Evolutionary conservation across 768 basidiomycete genomes (phyloP).

Genomic region (Leccinum barrowsii): DNA sequence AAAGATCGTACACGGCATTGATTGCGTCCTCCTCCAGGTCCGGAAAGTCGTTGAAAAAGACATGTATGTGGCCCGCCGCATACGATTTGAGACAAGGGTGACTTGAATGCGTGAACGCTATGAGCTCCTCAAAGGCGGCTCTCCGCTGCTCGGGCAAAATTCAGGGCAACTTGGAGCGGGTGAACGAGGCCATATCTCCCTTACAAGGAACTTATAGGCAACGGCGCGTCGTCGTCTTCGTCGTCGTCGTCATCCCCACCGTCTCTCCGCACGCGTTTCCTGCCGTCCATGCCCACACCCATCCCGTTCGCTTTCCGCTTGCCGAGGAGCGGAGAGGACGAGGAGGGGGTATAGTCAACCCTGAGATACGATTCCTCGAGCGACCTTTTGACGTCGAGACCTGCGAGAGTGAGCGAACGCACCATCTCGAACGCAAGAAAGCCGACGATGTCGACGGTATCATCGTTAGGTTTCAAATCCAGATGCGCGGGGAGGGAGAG

Average conservation of each 20-base stretch:
- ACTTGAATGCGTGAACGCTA: constrained; percentile 49
- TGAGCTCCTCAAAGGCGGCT: constrained; percentile 49
- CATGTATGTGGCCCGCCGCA: constrained; percentile 53
- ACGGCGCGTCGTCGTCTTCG: no score
- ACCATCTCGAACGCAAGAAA: constrained; percentile 98
- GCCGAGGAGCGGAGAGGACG: constrained; percentile 55
- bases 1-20: constrained; percentile 75
- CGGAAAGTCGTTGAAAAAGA: constrained; percentile 63
- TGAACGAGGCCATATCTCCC: constrained; percentile 10
- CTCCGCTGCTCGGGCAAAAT: constrained; percentile 40
- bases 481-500: constrained; percentile 84
- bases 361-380: constrained; percentile 68
- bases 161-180: constrained; percentile 5
- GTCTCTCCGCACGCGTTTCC: no score
- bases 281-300: constrained; percentile 24
- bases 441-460: constrained; percentile 94
- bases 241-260: no score
- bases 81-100: constrained; percentile 49
- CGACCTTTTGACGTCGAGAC: constrained; percentile 53
- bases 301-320: constrained; percentile 62
- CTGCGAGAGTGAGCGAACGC: constrained; percentile 85
- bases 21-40: constrained; percentile 74
- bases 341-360: constrained; percentile 51
- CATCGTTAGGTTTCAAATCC: constrained; percentile 88
- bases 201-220: constrained; percentile 23